phyloP scores from a whole-genome alignment of 163 green algal genomes.

The Scenedesmus sp. region DNA sequence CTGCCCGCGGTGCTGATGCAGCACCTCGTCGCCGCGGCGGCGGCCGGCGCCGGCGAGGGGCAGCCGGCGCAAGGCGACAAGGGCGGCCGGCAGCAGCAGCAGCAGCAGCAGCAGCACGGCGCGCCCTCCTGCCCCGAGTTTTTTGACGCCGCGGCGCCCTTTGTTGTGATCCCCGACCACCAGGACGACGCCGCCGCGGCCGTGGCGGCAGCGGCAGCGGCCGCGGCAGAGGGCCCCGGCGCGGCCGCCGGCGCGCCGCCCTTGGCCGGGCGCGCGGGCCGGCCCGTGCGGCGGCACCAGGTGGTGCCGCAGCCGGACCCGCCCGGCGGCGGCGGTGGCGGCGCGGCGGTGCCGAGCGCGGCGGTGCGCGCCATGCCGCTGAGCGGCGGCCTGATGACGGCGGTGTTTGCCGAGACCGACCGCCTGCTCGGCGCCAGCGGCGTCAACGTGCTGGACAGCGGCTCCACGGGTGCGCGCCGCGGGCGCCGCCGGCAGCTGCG shows the following conservation, averaged over 20 bases:
- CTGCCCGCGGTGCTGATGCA: constrained; percentile 36
- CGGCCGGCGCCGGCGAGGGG: not conserved
- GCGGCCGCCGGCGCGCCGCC: too few species aligned
- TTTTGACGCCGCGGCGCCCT: too few species aligned
- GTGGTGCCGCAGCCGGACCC: not conserved
- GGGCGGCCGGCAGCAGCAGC: constrained; percentile 11
- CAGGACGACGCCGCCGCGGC: too few species aligned
- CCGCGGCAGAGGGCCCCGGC: too few species aligned
- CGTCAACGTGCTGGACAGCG: constrained; percentile 60
- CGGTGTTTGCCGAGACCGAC: constrained; percentile 61
- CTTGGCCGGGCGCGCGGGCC: not conserved
- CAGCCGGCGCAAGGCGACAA: not conserved
- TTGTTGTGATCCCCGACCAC: constrained; percentile 29
- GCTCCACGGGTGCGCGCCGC: too few species aligned
- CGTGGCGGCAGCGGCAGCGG: too few species aligned
- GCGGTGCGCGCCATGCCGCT: not conserved
- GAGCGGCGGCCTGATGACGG: not conserved
- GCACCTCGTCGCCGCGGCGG: constrained; percentile 13
- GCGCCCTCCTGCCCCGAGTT: not conserved
- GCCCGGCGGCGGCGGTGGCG: not conserved
- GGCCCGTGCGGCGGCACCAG: not conserved
- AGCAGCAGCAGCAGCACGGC: not conserved
- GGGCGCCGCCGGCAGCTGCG: too few species aligned
- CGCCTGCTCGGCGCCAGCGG: constrained; percentile 31
- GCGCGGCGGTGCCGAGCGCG: too few species aligned